Base-by-base conservation (phyloP, 139 green algal species). In the Auxenochlorella pyrenoidosa region DNA sequence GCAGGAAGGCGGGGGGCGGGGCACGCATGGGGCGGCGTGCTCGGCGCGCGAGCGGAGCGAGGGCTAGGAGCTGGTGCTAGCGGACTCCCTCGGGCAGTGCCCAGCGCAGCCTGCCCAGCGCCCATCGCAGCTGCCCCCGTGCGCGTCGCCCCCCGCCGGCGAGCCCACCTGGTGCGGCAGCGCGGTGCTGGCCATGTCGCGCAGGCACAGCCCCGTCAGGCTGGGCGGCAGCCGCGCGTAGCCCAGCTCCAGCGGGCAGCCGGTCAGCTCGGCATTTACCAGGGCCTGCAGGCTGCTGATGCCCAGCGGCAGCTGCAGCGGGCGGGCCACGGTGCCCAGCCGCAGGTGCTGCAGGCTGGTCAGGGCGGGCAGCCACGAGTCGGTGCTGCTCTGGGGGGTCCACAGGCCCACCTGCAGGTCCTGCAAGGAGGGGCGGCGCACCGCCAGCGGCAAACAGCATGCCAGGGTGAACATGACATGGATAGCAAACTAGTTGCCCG, bases 121-220 rank as follows among this genome's bases (percentile, higher is more conserved):
- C n/a, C n/a, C n/a, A n/a, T n/a, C n/a, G 22, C 63, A 34, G 22
- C 22, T 2, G 63, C 32, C 63, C 30, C 30, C n/a, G 22, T 18
- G 10, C 65, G 28, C 26, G 28, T 5, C 28, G 12, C 28, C 65
- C 22, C 28, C 28, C 65, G 19, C 13, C n/a, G 12, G 12, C 5
- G 30, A 8, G 22, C 70, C 3, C 70, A 44, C 70, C 70, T 76
- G 70, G 36, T 44, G 70, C 16, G 70, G 70, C 34, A 76, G 70
- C 70, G 38, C n/a, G 70, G 70, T 76, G 70, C 70, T 76, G 70
- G 70, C 70, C 34, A 47, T 76, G 70, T 76, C 70, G 5, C 70
- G 70, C 70, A 76, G 70, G 70, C 70, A 76, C 16, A 76, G 70
- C n/a, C 34, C 70, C 22, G 70, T 76, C n/a, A 76, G 70, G 70